These are phyloP conservation scores for Mycena epipterygia DNA, from an alignment of 768 basidiomycete species.

Conservation along the genomic window DNA sequence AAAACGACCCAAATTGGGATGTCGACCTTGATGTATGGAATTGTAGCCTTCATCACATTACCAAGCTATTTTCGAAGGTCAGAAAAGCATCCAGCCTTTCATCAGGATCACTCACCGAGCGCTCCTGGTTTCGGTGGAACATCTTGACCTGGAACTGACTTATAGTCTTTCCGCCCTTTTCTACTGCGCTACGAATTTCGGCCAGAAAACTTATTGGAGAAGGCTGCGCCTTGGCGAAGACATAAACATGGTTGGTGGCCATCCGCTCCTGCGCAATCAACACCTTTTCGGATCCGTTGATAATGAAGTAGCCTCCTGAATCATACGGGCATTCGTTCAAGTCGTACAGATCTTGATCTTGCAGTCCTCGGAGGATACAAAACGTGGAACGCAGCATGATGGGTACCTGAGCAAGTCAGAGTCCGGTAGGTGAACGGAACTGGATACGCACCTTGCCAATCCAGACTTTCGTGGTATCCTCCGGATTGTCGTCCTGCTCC, in stretches of 20 bases:
- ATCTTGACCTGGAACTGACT: slow-evolving; percentile 98
- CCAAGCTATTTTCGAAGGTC: slow-evolving; percentile 66
- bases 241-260: slow-evolving; percentile 99
- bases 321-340: slow-evolving; percentile 99
- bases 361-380: slow-evolving; percentile 88
- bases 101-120: slow-evolving; percentile 71
- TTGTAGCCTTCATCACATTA: slow-evolving; percentile 95
- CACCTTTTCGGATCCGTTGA: slow-evolving; percentile 99
- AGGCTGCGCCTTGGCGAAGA: slow-evolving; percentile 97
- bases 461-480: slow-evolving; percentile 89
- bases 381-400: slow-evolving; percentile 98
- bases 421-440: slow-evolving; percentile 11
- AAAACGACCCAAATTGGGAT: slow-evolving; percentile 99
- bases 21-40: slow-evolving; percentile 98
- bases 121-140: slow-evolving; percentile 91
- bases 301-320: slow-evolving; percentile 99
- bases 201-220: slow-evolving; percentile 96
- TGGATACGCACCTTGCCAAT: slow-evolving; percentile 84
- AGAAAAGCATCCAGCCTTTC: slow-evolving; percentile 21
- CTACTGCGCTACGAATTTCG: slow-evolving; percentile 97
- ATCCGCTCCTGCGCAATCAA: slow-evolving; percentile 99
- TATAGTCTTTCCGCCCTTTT: slow-evolving; percentile 98
- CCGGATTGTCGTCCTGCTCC: slow-evolving; percentile 73
- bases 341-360: slow-evolving; percentile 87
- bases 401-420: slow-evolving; percentile 75